phyloP scores from a whole-genome alignment of 805 yeast genomes.

The Vanderwaltozyma verrucispora region DNA sequence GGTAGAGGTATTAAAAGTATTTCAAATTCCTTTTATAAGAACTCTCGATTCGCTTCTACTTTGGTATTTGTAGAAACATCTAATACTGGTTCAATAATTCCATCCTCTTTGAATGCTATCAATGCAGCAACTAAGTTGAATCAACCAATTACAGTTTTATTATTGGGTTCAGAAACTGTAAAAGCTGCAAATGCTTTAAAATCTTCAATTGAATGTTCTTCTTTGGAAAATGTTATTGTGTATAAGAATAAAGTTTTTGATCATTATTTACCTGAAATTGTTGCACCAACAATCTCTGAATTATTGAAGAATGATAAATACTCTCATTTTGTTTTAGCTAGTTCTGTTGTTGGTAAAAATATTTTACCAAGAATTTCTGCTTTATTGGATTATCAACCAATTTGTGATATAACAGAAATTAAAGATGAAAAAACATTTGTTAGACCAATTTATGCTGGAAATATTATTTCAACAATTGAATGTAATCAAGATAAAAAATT shows the following conservation, averaged over 20 bases:
- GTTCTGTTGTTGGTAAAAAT: constrained; percentile 82
- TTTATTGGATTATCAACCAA: constrained; percentile 72
- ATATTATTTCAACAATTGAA: constrained; percentile 75
- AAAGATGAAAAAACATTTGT: constrained; percentile 53
- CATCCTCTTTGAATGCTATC: constrained; percentile 62
- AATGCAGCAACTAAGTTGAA: constrained; percentile 72
- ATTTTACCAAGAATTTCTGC: constrained; percentile 84
- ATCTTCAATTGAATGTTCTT: constrained; percentile 7
- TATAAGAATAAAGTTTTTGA: constrained; percentile 51
- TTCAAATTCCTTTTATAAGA: not conserved
- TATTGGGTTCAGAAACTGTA: constrained; percentile 54
- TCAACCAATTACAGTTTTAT: constrained; percentile 68
- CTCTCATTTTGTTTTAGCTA: constrained; percentile 69
- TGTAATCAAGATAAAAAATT: constrained; percentile 55
- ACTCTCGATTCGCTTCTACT: constrained; percentile 35
- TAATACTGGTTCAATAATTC: constrained; percentile 42
- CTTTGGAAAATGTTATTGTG: constrained; percentile 42
- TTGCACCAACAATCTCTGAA: constrained; percentile 55
- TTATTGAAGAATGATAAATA: constrained; percentile 22
- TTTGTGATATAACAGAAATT: constrained; percentile 70
- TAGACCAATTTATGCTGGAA: constrained; percentile 95
- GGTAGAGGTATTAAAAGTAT: not conserved
- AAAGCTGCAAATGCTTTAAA: constrained; percentile 35
- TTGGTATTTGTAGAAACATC: constrained; percentile 64
- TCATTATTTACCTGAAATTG: constrained; percentile 68